Percentiles rank a stretch among this genome's conserved stretches.
Evolutionary conservation across 2,329 filamentous ascomycete species (phyloP).

Genomic region (Immersiporthe knoxdaviesiana): DNA sequence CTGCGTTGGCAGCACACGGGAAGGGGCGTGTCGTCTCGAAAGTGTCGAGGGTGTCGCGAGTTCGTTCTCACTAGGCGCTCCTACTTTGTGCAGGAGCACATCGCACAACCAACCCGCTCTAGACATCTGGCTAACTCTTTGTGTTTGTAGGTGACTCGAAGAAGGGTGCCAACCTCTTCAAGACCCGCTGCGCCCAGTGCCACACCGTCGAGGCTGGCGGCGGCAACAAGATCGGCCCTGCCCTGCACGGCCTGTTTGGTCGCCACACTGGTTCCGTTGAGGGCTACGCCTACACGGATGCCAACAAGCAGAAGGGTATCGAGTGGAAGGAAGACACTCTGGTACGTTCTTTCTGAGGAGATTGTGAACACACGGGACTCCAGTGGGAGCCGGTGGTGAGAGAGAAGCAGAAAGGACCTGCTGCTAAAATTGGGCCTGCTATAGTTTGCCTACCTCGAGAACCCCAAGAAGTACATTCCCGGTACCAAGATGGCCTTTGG

Average conservation of each 20-base stretch:
- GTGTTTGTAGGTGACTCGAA: slow-evolving; percentile 75
- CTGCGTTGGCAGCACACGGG: neutral
- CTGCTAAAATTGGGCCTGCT: slow-evolving; percentile 8
- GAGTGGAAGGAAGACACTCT: slow-evolving; percentile 85
- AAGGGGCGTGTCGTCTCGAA: neutral
- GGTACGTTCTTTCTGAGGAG: slow-evolving; percentile 52
- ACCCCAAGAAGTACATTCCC: slow-evolving; percentile 99
- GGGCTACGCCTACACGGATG: slow-evolving; percentile 97
- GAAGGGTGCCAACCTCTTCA: slow-evolving; percentile 99
- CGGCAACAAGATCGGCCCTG: slow-evolving; percentile 97
- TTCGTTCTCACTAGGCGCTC: neutral
- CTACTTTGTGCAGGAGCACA: too few species aligned
- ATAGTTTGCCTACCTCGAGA: slow-evolving; percentile 95
- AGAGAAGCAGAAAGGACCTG: neutral
- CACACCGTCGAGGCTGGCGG: slow-evolving; percentile 91
- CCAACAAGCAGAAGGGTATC: slow-evolving; percentile 97
- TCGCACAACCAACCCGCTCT: too few species aligned
- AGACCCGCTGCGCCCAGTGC: slow-evolving; percentile 98
- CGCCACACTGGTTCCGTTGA: slow-evolving; percentile 90
- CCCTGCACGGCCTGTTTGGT: slow-evolving; percentile 96
- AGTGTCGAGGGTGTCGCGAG: slow-evolving; percentile 1
- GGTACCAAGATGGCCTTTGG: slow-evolving; percentile 99
- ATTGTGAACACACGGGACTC: neutral
- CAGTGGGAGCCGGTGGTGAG: neutral
- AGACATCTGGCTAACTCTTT: slow-evolving; percentile 6